Conservation (phyloP, 805 yeast species). For the Candida vartiovaarae region DNA sequence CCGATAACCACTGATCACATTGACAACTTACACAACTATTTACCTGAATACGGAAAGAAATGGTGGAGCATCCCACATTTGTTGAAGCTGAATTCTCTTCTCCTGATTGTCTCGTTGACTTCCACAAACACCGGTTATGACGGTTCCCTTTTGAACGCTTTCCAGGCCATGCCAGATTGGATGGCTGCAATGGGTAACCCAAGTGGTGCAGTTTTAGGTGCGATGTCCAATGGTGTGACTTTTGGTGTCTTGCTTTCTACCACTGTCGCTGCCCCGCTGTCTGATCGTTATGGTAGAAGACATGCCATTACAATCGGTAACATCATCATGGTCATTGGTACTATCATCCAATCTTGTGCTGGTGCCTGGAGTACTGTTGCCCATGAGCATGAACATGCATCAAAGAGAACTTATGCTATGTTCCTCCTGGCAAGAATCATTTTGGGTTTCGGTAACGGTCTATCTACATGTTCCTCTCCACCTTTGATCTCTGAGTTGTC, state of each 20-base stretch:
- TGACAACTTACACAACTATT: constrained; percentile 16
- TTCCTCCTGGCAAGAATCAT: constrained; percentile 31
- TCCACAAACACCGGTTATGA: constrained; percentile 44
- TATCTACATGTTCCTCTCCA: constrained; percentile 39
- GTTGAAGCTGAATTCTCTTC: constrained; percentile 28
- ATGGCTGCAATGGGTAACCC: constrained; percentile 32
- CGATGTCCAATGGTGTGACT: constrained; percentile 33
- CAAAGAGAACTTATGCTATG: constrained; percentile 17
- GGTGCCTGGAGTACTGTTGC: constrained; percentile 15
- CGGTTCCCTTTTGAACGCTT: constrained; percentile 43
- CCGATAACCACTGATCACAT: not conserved
- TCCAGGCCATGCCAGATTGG: constrained; percentile 40
- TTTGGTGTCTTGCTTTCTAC: constrained; percentile 34
- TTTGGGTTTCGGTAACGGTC: constrained; percentile 39
- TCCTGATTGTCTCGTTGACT: constrained; percentile 36
- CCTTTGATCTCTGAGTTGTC: constrained; percentile 43
- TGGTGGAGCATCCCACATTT: constrained; percentile 35
- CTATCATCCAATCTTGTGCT: constrained; percentile 24
- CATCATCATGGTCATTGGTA: constrained; percentile 20
- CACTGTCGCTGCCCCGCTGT: constrained; percentile 22
- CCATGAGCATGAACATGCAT: constrained; percentile 1
- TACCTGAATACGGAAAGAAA: constrained; percentile 22
- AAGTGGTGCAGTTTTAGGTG: constrained; percentile 33
- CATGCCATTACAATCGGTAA: constrained; percentile 21
- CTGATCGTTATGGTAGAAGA: constrained; percentile 38